These are phyloP conservation scores for Starmera dryadoides DNA, from an alignment of 805 yeast species.

Conservation along the genomic window DNA sequence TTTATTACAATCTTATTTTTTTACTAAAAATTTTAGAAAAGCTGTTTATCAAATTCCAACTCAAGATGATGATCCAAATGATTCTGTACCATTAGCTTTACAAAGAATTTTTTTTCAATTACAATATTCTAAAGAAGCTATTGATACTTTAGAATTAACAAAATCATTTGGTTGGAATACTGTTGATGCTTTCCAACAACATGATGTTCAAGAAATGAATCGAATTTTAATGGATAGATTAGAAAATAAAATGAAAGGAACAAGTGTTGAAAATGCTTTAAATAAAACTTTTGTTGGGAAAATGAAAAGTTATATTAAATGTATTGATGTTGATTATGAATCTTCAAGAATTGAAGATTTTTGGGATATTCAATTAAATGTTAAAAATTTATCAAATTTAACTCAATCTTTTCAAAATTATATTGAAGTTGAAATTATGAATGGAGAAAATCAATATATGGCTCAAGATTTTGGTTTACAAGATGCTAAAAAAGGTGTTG, in stretches of 20 bases:
- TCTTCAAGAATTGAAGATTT: slow-evolving; percentile 88
- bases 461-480: slow-evolving; percentile 88
- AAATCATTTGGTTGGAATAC: slow-evolving; percentile 96
- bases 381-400: slow-evolving; percentile 69
- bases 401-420: slow-evolving; percentile 78
- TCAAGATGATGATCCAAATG: slow-evolving; percentile 40
- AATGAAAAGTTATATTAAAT: slow-evolving; percentile 91
- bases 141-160: slow-evolving; percentile 82
- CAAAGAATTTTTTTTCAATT: slow-evolving; percentile 83
- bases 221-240: slow-evolving; percentile 92
- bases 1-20: slow-evolving; percentile 80
- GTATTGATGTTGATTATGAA: slow-evolving; percentile 90
- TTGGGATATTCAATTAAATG: slow-evolving; percentile 97
- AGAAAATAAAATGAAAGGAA: slow-evolving; percentile 86
- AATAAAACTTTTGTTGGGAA: slow-evolving; percentile 89
- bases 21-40: slow-evolving; percentile 74
- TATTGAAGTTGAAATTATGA: slow-evolving; percentile 79
- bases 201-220: slow-evolving; percentile 94
- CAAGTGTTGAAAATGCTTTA: slow-evolving; percentile 67
- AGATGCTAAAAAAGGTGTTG: slow-evolving; percentile 95
- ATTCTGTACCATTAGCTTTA: slow-evolving; percentile 73
- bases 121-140: slow-evolving; percentile 64
- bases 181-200: slow-evolving; percentile 93
- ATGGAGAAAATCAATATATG: slow-evolving; percentile 93
- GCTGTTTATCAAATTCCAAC: slow-evolving; percentile 90